Percentiles rank a stretch among this genome's conserved stretches.
Evolutionary conservation across 345 rosid species (phyloP).

Genomic region (Rhizophora apiculata): DNA sequence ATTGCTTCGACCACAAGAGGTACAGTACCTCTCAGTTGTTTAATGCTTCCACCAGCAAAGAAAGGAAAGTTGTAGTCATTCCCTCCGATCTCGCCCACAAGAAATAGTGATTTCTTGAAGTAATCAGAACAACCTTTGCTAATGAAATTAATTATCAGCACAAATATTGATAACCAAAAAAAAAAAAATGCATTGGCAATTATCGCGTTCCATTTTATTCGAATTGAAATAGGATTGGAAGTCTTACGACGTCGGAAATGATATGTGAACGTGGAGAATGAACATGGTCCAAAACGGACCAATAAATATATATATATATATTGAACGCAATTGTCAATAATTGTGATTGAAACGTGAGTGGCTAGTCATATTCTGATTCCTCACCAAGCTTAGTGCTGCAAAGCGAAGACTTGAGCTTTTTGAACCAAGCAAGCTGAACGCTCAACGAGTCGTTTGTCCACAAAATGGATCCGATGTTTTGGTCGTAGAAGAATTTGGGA

Average conservation of each 20-base stretch:
- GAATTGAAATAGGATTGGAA: too few species aligned
- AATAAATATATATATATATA: too few species aligned
- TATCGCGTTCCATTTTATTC: background rate
- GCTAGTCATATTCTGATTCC: background rate
- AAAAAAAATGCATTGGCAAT: background rate
- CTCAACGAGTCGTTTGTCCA: conserved; percentile 48
- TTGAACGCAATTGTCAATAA: background rate
- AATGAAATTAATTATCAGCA: background rate
- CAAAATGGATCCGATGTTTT: conserved; percentile 28
- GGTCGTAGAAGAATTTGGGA: conserved; percentile 34
- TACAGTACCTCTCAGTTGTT: conserved; percentile 35
- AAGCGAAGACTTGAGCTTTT: conserved; percentile 49
- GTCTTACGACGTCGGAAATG: too few species aligned
- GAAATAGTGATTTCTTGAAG: conserved; percentile 54
- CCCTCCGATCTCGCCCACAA: conserved; percentile 76
- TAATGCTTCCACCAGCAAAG: conserved; percentile 38
- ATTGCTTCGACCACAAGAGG: conserved; percentile 52
- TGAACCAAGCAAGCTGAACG: conserved; percentile 64
- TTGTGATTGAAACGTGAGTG: background rate
- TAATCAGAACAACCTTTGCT: conserved; percentile 42
- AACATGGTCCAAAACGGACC: too few species aligned
- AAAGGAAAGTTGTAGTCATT: conserved; percentile 61
- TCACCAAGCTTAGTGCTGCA: conserved; percentile 46
- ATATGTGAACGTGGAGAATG: too few species aligned
- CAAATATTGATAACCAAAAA: background rate